Conservation (phyloP, 2,329 filamentous ascomycete genomes). For the Hypoxylon rubiginosum region DNA sequence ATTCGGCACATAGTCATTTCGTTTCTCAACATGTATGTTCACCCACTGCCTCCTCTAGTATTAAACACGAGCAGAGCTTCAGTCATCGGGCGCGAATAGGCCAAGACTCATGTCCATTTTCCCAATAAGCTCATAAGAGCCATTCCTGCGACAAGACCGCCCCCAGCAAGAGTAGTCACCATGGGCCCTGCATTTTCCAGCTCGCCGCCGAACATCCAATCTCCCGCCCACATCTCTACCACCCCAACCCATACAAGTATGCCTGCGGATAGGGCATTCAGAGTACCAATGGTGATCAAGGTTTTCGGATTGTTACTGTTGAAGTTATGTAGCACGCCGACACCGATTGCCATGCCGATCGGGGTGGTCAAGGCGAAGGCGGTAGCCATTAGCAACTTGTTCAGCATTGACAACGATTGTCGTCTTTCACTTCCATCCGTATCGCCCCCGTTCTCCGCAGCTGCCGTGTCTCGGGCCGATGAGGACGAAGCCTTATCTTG, state of each 20-base stretch:
- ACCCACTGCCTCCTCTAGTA: too few species aligned
- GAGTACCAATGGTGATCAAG: constrained; percentile 77
- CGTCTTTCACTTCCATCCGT: neutral
- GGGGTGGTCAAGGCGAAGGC: constrained; percentile 80
- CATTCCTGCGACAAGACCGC: constrained; percentile 72
- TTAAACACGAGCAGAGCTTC: too few species aligned
- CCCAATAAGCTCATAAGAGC: constrained; percentile 79
- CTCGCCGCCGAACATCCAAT: constrained; percentile 76
- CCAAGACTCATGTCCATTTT: constrained; percentile 73
- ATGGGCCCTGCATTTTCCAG: constrained; percentile 64
- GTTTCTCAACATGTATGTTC: too few species aligned
- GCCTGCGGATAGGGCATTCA: constrained; percentile 80
- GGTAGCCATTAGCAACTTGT: constrained; percentile 72
- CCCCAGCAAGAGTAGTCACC: constrained; percentile 64
- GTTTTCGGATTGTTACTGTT: constrained; percentile 80
- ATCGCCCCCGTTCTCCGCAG: neutral
- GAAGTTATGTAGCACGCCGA: constrained; percentile 77
- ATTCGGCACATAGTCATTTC: too few species aligned
- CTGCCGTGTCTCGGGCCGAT: neutral
- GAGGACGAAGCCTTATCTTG: neutral
- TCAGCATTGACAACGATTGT: constrained; percentile 54
- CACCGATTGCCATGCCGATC: constrained; percentile 83
- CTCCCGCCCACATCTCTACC: constrained; percentile 83
- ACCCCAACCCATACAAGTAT: constrained; percentile 85
- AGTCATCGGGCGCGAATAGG: too few species aligned